These are phyloP conservation scores for Hypoxylon perforatum DNA, from an alignment of 495 filamentous ascomycete species.

Conservation along the genomic window DNA sequence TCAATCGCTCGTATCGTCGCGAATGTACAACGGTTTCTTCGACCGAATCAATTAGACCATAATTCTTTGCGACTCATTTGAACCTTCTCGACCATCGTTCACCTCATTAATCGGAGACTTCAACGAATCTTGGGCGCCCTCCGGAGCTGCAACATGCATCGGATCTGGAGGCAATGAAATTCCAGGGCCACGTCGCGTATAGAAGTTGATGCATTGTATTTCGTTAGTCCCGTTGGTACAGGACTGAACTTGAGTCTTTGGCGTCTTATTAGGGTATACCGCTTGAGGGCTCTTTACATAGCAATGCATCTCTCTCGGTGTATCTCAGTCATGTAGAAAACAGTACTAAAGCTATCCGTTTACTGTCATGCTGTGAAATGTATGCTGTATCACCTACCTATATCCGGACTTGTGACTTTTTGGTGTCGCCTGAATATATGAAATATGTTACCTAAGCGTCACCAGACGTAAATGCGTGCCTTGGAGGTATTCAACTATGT, in stretches of 20 bases:
- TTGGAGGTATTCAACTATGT: neutral
- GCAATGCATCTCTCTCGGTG: constrained; percentile 33
- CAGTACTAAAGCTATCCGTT: neutral
- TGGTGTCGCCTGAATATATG: neutral
- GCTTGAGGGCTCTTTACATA: constrained; percentile 8
- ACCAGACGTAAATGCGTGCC: neutral
- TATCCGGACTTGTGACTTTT: neutral
- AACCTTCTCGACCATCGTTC: constrained; percentile 37
- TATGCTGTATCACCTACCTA: neutral
- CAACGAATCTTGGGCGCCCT: constrained; percentile 15
- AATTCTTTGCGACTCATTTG: constrained; percentile 11
- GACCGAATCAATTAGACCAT: neutral
- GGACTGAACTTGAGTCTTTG: constrained; percentile 23
- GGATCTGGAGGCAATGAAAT: constrained; percentile 13
- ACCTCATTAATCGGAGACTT: constrained; percentile 26
- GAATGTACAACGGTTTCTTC: neutral
- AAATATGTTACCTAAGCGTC: neutral
- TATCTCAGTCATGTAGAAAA: neutral
- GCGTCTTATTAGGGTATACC: constrained; percentile 28
- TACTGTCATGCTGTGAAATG: neutral
- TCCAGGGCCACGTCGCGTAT: constrained; percentile 19
- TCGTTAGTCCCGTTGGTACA: constrained; percentile 12
- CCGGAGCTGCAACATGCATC: constrained; percentile 6
- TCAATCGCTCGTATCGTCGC: constrained; percentile 1
- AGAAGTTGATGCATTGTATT: constrained; percentile 35